These are phyloP conservation scores for Discostella stelligeroides DNA, from an alignment of 108 stramenopile genomes.

Conservation along the genomic window DNA sequence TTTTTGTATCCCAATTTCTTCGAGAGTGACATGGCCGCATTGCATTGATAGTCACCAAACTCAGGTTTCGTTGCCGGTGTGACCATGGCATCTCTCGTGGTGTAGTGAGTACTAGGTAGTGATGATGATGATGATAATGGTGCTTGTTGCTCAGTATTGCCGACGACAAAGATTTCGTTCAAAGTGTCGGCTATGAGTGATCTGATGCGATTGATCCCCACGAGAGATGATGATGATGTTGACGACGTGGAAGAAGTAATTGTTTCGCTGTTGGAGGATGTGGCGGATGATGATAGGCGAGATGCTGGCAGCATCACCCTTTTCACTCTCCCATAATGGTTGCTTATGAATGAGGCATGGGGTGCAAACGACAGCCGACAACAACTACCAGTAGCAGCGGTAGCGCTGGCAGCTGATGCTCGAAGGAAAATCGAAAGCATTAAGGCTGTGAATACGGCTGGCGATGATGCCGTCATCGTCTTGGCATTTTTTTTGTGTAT, in stretches of 20 bases:
- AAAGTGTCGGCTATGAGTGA: conserved; percentile 64
- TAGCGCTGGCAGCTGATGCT: neutral
- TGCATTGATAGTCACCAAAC: conserved; percentile 97
- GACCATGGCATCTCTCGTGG: conserved; percentile 70
- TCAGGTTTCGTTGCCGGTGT: conserved; percentile 80
- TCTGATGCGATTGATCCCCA: conserved; percentile 68
- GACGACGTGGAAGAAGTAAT: too few species aligned
- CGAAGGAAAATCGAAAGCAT: neutral
- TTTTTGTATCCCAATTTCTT: conserved; percentile 50
- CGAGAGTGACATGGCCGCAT: conserved; percentile 78
- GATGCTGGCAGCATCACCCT: conserved; percentile 1
- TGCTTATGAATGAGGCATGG: too few species aligned
- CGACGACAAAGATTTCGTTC: conserved; percentile 77
- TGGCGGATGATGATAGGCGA: neutral
- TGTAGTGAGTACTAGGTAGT: too few species aligned
- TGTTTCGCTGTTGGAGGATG: neutral
- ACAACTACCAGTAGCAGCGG: neutral
- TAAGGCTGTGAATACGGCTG: neutral
- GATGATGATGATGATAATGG: conserved; percentile 62
- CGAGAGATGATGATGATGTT: conserved; percentile 22
- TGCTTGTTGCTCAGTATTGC: conserved; percentile 69
- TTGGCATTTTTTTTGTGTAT: neutral
- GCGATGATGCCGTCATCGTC: conserved; percentile 4
- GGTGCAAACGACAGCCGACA: neutral
- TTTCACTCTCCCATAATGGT: neutral